Conservation (phyloP, 1,284 basidiomycete species). For the Limonomyces culmigenus region DNA sequence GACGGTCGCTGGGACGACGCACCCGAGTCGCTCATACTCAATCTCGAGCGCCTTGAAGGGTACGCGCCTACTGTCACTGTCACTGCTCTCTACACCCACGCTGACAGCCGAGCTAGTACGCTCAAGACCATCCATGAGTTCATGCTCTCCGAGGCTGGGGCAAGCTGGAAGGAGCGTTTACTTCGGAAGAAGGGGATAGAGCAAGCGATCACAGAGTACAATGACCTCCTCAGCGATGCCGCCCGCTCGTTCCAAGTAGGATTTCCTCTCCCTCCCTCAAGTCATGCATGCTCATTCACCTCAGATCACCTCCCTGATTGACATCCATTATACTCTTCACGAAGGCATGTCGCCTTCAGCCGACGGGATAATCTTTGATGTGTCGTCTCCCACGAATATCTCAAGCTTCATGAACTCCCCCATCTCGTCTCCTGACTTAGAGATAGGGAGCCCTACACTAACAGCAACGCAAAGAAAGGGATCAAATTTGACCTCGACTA, state of each 20-base stretch:
- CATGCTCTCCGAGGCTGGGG: constrained; percentile 7
- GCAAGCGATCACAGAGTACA: constrained; percentile 7
- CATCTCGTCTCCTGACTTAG: not conserved
- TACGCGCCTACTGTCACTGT: not conserved
- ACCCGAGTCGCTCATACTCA: constrained; percentile 6
- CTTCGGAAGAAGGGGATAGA: constrained; percentile 10
- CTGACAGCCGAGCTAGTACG: constrained; percentile 3
- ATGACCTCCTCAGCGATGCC: constrained; percentile 9
- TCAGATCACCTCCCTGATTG: constrained; percentile 10
- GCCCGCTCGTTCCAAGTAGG: constrained; percentile 10
- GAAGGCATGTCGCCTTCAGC: not conserved
- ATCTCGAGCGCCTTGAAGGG: constrained; percentile 8
- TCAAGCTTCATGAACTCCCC: not conserved
- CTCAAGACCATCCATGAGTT: constrained; percentile 8
- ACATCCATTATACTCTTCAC: constrained; percentile 9
- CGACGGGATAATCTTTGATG: not conserved
- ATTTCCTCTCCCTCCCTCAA: not conserved
- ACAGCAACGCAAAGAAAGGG: too few species aligned
- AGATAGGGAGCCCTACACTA: too few species aligned
- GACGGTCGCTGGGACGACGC: constrained; percentile 9
- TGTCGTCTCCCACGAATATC: not conserved
- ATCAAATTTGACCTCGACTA: too few species aligned
- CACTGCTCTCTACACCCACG: not conserved
- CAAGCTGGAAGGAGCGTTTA: constrained; percentile 10
- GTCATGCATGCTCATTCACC: not conserved